Evolutionary conservation across 1,139 yeast genomes (phyloP).

Genomic region (Pichia cactophila): DNA sequence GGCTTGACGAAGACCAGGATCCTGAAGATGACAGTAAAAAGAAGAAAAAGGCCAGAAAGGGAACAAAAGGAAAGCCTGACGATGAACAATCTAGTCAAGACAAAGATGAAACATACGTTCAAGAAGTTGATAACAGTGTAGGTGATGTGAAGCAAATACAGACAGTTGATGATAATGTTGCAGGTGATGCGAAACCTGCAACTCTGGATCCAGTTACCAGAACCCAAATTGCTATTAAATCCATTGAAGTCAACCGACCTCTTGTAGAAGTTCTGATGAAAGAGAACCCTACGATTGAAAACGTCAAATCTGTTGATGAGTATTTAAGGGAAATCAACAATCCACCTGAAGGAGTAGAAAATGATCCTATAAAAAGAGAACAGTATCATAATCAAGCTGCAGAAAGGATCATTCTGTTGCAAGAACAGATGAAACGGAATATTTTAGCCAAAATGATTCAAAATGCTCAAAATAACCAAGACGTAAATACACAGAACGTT

Average conservation of each 20-base stretch:
- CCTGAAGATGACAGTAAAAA: background rate
- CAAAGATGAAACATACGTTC: background rate
- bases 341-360: background rate
- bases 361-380: background rate
- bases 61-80: background rate
- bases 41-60: background rate
- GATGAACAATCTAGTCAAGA: background rate
- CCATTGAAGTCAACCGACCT: background rate
- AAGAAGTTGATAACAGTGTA: background rate
- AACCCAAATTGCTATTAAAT: background rate
- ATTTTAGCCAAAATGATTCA: background rate
- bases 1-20: constrained; percentile 1
- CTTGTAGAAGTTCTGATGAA: background rate
- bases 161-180: background rate
- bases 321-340: background rate
- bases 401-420: background rate
- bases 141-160: background rate
- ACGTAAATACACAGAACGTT: background rate
- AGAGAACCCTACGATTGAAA: background rate
- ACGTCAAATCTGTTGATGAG: background rate
- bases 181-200: background rate
- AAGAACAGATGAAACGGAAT: background rate
- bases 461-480: background rate
- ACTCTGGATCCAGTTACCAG: background rate
- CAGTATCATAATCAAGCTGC: constrained; percentile 1